Base-by-base conservation (phyloP, 306 rosid species). In the Glycine tomentella region DNA sequence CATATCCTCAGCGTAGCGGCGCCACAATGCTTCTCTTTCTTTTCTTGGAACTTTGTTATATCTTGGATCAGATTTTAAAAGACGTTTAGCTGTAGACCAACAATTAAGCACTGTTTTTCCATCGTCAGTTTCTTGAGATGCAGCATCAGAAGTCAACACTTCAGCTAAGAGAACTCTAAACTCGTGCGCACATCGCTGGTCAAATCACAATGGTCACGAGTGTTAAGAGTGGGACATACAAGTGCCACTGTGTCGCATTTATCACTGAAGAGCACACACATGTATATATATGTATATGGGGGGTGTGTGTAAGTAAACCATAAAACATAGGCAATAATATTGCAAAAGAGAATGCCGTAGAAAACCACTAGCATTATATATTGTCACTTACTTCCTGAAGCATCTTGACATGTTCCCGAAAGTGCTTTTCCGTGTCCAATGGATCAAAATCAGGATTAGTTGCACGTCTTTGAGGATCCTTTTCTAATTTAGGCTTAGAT, bases 391-490 rank as follows among this genome's bases (percentile, higher is more conserved):
- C 99, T 89, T 95, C 97, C 75, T 93, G 88, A 84, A 95, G 93
- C 97, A 86, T 91, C 91, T 90, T 95, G 58, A 91, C 70, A 71
- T 95, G 98, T 72, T 95, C 99, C 53, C 97, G 86, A 74, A 95
- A 95, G 81, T 90, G 90, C 83, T 90, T 95, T 86, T 95, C 99
- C 33, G 85, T 88, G 82, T 95, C 99, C 57, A 93, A 85, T 69
- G 87, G 74, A 87, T 87, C 97, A 33, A 95, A 86, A 73, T 91
- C 99, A 33, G 92, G 63, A 80, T 95, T 91, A 57, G 91, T 75
- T 65, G 97, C 94, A 66, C 97, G 99, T 46, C 94, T 90, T 85
- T 95, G 98, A 4, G 97, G 90, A 82, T 95, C 99, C 86, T 91
- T 95, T 64, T 93, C 97, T 84, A 93, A 62, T 84, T 89, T 95